phyloP scores from a whole-genome alignment of 371 early-diverging fungal genomes.

The Antonospora locustae region DNA sequence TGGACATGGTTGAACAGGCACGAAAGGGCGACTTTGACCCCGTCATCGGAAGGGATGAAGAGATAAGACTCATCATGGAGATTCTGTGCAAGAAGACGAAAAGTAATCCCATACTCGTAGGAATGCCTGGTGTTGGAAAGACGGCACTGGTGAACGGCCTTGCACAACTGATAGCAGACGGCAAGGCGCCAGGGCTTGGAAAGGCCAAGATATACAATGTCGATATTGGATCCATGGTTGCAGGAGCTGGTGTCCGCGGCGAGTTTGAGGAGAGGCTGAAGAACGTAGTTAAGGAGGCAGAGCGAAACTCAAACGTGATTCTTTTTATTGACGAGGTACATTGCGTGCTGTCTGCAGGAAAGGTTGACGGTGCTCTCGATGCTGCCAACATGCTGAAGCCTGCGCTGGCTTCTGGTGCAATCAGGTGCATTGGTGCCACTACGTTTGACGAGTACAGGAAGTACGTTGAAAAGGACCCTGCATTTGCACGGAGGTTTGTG shows the following conservation, averaged over 20 bases:
- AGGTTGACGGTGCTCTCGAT: conserved; percentile 67
- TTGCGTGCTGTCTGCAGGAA: conserved; percentile 67
- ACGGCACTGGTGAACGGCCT: conserved; percentile 59
- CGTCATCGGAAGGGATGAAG: conserved; percentile 71
- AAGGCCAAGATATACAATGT: conserved; percentile 69
- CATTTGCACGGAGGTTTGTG: conserved; percentile 70
- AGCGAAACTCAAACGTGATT: conserved; percentile 70
- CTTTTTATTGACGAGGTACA: conserved; percentile 97
- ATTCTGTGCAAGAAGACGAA: conserved; percentile 66
- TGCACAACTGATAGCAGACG: conserved; percentile 80
- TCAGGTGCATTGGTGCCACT: conserved; percentile 71
- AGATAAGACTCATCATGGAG: conserved; percentile 66
- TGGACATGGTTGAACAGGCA: conserved; percentile 68
- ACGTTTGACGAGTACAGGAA: conserved; percentile 70
- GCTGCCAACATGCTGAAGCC: conserved; percentile 79
- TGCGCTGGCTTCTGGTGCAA: conserved; percentile 63
- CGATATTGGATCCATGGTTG: conserved; percentile 82
- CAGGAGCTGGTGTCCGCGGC: conserved; percentile 76
- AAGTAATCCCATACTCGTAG: conserved; percentile 74
- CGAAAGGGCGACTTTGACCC: conserved; percentile 64
- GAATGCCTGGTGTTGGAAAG: conserved; percentile 63
- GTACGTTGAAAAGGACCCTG: conserved; percentile 69
- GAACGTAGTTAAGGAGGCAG: conserved; percentile 81
- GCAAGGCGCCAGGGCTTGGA: conserved; percentile 75
- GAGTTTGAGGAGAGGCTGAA: conserved; percentile 96